phyloP scores from a whole-genome alignment of 371 early-diverging fungal species.

The Haplosporangium sp. region DNA sequence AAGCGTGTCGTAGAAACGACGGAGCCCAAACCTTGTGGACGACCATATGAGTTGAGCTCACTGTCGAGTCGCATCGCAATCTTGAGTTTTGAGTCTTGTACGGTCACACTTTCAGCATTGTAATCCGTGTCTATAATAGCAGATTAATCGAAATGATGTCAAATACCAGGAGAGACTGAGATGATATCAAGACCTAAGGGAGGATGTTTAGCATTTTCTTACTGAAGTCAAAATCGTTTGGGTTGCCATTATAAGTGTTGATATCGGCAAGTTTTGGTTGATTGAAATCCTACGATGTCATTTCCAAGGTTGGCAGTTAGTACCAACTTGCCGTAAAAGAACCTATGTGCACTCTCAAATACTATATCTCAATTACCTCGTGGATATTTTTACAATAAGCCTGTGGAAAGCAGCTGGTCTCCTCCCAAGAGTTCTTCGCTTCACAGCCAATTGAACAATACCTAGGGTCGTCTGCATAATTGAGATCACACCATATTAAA shows the following conservation, averaged over 20 bases:
- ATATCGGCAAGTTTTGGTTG: slow-evolving; percentile 23
- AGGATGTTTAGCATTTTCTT: slow-evolving; percentile 1
- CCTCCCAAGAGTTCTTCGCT: slow-evolving; percentile 45
- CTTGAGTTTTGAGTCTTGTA: slow-evolving; percentile 35
- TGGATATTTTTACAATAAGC: slow-evolving; percentile 30
- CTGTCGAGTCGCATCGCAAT: slow-evolving; percentile 39
- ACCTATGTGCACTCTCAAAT: background rate
- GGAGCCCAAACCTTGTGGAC: slow-evolving; percentile 37
- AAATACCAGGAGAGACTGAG: too few relatives aligned
- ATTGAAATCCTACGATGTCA: slow-evolving; percentile 17
- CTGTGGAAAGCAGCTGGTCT: slow-evolving; percentile 40
- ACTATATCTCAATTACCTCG: slow-evolving; percentile 19
- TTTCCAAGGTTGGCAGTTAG: too few relatives aligned
- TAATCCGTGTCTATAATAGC: slow-evolving; percentile 28
- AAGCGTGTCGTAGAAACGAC: slow-evolving; percentile 46
- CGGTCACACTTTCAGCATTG: slow-evolving; percentile 28
- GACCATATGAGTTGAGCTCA: slow-evolving; percentile 31
- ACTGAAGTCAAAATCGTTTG: slow-evolving; percentile 41
- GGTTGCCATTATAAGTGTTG: slow-evolving; percentile 34
- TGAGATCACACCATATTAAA: background rate
- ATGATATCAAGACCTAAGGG: too few relatives aligned
- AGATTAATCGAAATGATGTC: background rate
- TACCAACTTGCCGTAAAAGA: background rate
- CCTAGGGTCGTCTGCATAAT: slow-evolving; percentile 24
- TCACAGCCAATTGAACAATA: slow-evolving; percentile 43